Evolutionary conservation across 768 basidiomycete species (phyloP).

Genomic region (Naganishia vaughanmartiniae): DNA sequence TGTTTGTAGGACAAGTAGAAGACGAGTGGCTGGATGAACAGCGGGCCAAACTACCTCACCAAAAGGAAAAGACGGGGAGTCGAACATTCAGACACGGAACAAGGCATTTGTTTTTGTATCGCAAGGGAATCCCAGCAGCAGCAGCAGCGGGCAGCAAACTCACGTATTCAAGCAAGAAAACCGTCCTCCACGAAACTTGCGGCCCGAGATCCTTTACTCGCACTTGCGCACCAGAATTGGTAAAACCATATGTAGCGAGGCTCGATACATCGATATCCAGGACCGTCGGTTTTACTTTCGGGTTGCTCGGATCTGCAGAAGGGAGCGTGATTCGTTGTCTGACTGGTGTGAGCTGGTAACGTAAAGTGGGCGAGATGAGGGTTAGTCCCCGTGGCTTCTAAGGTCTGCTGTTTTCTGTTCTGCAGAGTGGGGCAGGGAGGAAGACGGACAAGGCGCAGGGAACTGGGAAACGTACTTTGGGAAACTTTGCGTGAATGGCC

Average conservation of each 20-base stretch:
- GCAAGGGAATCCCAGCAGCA: too few species aligned
- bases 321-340: constrained; percentile 67
- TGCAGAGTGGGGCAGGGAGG: background rate
- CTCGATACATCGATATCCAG: constrained; percentile 64
- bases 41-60: constrained; percentile 80
- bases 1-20: constrained; percentile 77
- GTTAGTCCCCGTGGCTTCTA: too few species aligned
- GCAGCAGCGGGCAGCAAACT: too few species aligned
- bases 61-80: background rate
- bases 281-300: constrained; percentile 59
- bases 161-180: constrained; percentile 94
- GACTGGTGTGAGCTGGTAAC: constrained; percentile 65
- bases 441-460: constrained; percentile 49
- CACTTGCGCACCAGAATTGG: constrained; percentile 62
- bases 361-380: too few species aligned
- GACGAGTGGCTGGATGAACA: constrained; percentile 81
- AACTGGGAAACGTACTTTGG: constrained; percentile 54
- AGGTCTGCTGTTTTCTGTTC: too few species aligned
- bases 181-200: constrained; percentile 82
- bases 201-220: constrained; percentile 84
- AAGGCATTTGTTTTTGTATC: too few species aligned
- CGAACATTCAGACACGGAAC: background rate
- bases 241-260: constrained; percentile 61
- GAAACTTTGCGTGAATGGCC: constrained; percentile 61
- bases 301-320: background rate